A percentile compares a stretch with the other conserved stretches of the same genome.
Conservation (phyloP, 2,329 filamentous ascomycete species). For the Phialemoniopsis sp. region DNA sequence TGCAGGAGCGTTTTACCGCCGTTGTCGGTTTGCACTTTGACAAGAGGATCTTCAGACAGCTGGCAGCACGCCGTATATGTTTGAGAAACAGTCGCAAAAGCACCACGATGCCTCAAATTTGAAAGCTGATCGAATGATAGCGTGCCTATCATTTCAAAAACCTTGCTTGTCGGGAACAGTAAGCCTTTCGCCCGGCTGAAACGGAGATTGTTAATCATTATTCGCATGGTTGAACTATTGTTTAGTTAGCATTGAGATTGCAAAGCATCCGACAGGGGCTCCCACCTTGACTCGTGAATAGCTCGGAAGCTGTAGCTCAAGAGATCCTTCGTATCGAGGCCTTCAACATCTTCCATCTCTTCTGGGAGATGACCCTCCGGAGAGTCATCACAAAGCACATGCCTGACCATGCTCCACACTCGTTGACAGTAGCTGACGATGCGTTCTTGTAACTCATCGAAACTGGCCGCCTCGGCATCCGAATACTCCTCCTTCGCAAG, state of each 20-base stretch:
- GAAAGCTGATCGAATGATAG: conserved; percentile 80
- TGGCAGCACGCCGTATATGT: conserved; percentile 82
- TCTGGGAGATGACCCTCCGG: conserved; percentile 84
- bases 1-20: conserved; percentile 46
- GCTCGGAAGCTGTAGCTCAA: conserved; percentile 94
- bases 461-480: conserved; percentile 24
- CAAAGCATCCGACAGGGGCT: conserved; percentile 3
- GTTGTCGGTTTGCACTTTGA: conserved; percentile 21
- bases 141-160: conserved; percentile 64
- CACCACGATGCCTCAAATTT: conserved; percentile 81
- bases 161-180: conserved; percentile 42
- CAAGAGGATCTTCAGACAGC: conserved; percentile 43
- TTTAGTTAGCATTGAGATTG: conserved; percentile 6
- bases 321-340: conserved; percentile 79
- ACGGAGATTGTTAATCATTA: conserved; percentile 51
- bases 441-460: conserved; percentile 42
- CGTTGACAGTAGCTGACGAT: conserved; percentile 57
- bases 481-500: conserved; percentile 35
- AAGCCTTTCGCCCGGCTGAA: conserved; percentile 36
- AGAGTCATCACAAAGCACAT: conserved; percentile 86
- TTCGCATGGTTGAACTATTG: conserved; percentile 66
- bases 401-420: conserved; percentile 74
- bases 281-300: conserved; percentile 86
- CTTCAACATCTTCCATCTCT: conserved; percentile 67
- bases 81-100: conserved; percentile 87